Evolutionary conservation across 2,329 filamentous ascomycete species (phyloP).

Genomic region (Neurospora crassa): DNA sequence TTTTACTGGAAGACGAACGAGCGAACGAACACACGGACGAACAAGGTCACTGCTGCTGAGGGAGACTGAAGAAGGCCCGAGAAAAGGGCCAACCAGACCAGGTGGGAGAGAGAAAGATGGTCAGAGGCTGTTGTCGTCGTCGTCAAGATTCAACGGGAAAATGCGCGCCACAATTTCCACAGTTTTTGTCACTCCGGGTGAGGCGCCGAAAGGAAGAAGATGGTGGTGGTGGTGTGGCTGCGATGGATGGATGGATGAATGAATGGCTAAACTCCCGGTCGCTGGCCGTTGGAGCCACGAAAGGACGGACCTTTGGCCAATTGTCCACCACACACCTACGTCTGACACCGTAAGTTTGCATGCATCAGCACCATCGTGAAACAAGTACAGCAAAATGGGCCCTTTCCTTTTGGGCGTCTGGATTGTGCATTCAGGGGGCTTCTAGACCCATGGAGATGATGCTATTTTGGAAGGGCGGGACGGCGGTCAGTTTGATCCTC

Average conservation of each 20-base stretch:
- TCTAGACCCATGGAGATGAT: neutral
- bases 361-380: neutral
- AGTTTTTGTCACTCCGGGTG: neutral
- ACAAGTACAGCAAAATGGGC: neutral
- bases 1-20: neutral
- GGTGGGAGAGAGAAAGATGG: neutral
- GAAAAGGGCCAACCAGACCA: neutral
- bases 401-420: neutral
- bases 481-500: neutral
- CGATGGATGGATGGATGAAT: neutral
- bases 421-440: neutral
- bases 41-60: neutral
- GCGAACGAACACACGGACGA: neutral
- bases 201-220: neutral
- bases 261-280: neutral
- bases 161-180: neutral
- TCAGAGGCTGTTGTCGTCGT: neutral
- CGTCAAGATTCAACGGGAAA: neutral
- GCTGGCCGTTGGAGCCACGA: neutral
- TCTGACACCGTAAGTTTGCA: neutral
- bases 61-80: neutral
- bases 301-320: neutral
- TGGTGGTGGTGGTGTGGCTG: neutral
- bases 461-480: neutral
- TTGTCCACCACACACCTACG: neutral